These are phyloP conservation scores for Aurantiochytrium sp. DNA, from an alignment of 108 stramenopile species.

Conservation along the genomic window DNA sequence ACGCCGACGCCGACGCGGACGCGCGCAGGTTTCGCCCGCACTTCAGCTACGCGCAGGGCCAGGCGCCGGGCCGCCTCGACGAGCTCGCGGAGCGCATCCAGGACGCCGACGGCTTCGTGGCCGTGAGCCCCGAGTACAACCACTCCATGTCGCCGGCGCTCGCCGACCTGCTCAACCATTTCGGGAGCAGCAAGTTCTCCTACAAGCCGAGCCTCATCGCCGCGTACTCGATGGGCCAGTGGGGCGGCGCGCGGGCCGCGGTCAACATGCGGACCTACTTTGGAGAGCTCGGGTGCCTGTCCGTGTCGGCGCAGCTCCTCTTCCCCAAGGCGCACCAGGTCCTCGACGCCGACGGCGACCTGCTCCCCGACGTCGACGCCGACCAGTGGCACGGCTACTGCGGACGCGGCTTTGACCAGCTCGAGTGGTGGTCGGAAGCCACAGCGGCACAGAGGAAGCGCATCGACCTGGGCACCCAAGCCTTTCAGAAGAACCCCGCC, in stretches of 20 bases:
- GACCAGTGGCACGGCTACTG: slow-evolving; percentile 55
- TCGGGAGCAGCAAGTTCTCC: slow-evolving; percentile 64
- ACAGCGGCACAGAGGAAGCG: neutral
- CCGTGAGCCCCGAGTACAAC: slow-evolving; percentile 77
- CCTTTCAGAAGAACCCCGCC: neutral
- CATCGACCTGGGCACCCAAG: neutral
- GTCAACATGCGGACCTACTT: slow-evolving; percentile 59
- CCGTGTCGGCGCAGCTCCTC: slow-evolving; percentile 71
- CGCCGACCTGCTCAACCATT: slow-evolving; percentile 67
- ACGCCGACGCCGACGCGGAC: neutral
- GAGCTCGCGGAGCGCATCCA: slow-evolving; percentile 43
- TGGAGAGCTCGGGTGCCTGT: slow-evolving; percentile 68
- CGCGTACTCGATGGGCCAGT: slow-evolving; percentile 70
- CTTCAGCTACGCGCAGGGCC: slow-evolving; percentile 56
- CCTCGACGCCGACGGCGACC: slow-evolving; percentile 58
- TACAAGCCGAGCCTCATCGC: slow-evolving; percentile 71
- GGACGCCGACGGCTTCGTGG: slow-evolving; percentile 66
- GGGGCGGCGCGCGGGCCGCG: slow-evolving; percentile 73
- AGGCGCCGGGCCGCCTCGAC: slow-evolving; percentile 47
- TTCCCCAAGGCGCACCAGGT: slow-evolving; percentile 62
- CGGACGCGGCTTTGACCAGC: slow-evolving; percentile 63
- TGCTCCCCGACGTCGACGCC: neutral
- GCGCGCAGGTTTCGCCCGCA: slow-evolving; percentile 44
- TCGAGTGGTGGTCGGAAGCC: slow-evolving; percentile 67
- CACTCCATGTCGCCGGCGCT: slow-evolving; percentile 70